Percentiles rank a stretch among this genome's conserved stretches.
These are phyloP conservation scores for Saccharomycopsis hybrid DNA, from an alignment of 1,139 yeast genomes.

Conservation along the genomic window DNA sequence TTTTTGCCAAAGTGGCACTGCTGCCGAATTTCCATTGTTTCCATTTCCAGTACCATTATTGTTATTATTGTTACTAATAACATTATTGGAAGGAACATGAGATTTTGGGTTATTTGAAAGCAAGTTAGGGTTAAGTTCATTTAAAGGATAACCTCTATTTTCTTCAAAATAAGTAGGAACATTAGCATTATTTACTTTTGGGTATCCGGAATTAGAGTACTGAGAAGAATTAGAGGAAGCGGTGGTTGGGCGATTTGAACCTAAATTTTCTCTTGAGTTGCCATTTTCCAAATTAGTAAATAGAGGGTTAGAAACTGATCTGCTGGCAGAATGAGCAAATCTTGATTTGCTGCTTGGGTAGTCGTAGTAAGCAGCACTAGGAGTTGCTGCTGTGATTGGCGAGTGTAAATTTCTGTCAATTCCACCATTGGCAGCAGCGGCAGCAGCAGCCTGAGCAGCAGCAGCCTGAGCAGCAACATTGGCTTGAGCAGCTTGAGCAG, in stretches of 20 bases:
- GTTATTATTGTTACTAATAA: too few species aligned
- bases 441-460: neutral
- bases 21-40: neutral
- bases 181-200: neutral
- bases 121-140: constrained; percentile 14
- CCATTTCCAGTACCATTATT: too few species aligned
- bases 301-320: constrained; percentile 18
- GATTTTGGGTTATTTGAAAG: constrained; percentile 2
- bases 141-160: constrained; percentile 6
- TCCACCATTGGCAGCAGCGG: neutral
- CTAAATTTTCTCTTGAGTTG: neutral
- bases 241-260: constrained; percentile 1
- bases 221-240: neutral
- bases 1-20: constrained; percentile 16
- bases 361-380: neutral
- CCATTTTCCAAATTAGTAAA: constrained; percentile 5
- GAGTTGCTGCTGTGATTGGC: neutral
- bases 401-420: neutral
- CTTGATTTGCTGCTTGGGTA: constrained; percentile 4
- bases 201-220: neutral
- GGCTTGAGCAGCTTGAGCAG: neutral
- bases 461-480: neutral
- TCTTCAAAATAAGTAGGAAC: neutral
- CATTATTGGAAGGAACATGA: neutral
- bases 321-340: constrained; percentile 15